Base-by-base conservation (phyloP, 345 rosid species). In the Firmiana major region DNA sequence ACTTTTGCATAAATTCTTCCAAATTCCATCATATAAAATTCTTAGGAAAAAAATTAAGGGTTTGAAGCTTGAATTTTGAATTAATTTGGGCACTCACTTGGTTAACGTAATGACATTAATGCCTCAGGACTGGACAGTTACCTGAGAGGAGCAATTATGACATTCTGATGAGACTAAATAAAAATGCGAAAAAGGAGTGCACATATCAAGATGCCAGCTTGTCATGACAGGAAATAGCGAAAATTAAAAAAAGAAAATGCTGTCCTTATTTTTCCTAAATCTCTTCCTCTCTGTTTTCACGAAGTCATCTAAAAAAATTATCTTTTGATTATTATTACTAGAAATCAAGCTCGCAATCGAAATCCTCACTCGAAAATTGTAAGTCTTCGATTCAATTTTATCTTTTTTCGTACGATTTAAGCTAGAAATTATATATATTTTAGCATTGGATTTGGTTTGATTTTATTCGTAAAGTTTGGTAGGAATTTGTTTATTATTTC, bases 151-250 rank as follows among this genome's bases (percentile, higher is more conserved):
- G 43, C 19, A 75, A 38, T 9, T 64, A 11, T 17, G 82, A 57
- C 19, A 75, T 64, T 70, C 70, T 0, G 0, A 9, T 0, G 19
- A 19, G 46, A 38, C 19, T 34, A 28, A 60, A 26, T 5, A 36
- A 40, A 3, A 3, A 43, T 10, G 9, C 13, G 19, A 42, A 71
- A 57, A 60, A 34, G 45, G 64, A 76, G 71, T 38, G 79, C 74
- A 59, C 3, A 46, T 9, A 77, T 73, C 40, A 75, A 64, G 60
- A 51, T 73, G 79, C 84, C 84, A 80, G 7, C 83, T 74, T 67
- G 71, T 64, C 49, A 17, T 5, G 69, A 73, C 63, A 31, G 54
- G 46, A 45, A 24, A 62, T 42, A 59, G 64, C 48, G 69, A 51
- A 79, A 46, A 10, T 43, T 72, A 49, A 31, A 49, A 65, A 53